Base-by-base conservation (phyloP, 2,329 filamentous ascomycete species). In the Paecilomyces niveus region DNA sequence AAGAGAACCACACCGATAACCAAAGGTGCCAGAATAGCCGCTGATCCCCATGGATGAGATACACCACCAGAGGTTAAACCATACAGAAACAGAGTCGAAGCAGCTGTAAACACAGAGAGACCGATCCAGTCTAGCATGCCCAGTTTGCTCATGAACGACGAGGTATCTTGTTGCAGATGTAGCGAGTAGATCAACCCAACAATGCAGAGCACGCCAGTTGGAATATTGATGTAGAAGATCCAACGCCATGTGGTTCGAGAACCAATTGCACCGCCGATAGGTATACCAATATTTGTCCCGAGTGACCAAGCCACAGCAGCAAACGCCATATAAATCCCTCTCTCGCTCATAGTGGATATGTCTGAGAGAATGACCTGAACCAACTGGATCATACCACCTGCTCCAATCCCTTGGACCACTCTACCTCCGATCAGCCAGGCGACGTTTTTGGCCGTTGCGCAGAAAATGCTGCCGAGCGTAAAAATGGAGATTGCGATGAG, bases 361-460 rank as follows among this genome's bases (percentile, higher is more conserved):
- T 84, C 82, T 24, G 74, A 79, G 7, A 82, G 70, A 18, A 84
- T 75, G 55, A 83, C 74, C 24, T 79, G 76, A 3, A 76, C 70
- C 2, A 83, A 68, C 49, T 79, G 57, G 2, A 56, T 61, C 61
- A 78, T 72, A 1, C 79, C 80, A 1, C 76, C 78, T 1, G 71
- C 73, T 0, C 79, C 80, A 3, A 80, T 64, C 0, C 84, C 84
- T 57, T 86, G 82, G 0, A 86, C 64, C 0, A 74, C 74, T 1
- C 83, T 75, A 18, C 80, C 81, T 63, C 72, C 75, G 13, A 87
- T 83, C 1, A 87, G 68, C 66, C 78, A 78, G 0, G 62, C 64
- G 1, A 21, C 53, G 3, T 54, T 58, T 2, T 57, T 57, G 26
- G 62, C 57, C 1, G 32, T 53, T 31, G 55, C 60, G 11, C 53